Evolutionary conservation across 345 rosid species (phyloP).

Genomic region (Leavenworthia alabamica): DNA sequence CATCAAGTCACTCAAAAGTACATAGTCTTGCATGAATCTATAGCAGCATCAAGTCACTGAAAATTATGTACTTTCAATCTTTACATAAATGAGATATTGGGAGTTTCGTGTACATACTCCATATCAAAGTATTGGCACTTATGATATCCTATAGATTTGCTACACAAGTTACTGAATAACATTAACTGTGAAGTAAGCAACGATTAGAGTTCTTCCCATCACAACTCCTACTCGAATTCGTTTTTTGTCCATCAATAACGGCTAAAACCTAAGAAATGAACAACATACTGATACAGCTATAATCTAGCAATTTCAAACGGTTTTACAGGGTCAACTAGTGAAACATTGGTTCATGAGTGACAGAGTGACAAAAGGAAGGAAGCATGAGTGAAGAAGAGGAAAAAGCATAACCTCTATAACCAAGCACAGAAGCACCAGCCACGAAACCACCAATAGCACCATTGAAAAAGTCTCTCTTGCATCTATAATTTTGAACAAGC

Average conservation of each 20-base stretch:
- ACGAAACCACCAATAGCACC: conserved; percentile 96
- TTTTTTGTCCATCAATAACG: background rate
- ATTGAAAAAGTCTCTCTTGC: conserved; percentile 79
- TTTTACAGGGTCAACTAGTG: too few species aligned
- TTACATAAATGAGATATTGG: background rate
- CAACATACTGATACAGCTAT: background rate
- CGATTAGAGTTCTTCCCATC: background rate
- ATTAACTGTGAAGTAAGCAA: background rate
- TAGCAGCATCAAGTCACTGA: background rate
- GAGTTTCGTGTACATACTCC: background rate
- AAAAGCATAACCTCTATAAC: conserved; percentile 58
- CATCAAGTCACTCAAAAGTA: background rate
- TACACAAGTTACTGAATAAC: background rate
- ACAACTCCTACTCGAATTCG: background rate
- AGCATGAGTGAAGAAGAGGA: background rate
- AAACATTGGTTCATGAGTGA: background rate
- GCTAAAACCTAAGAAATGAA: background rate
- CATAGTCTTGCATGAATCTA: too few species aligned
- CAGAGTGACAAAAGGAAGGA: background rate
- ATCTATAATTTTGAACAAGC: conserved; percentile 59
- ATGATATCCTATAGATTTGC: background rate
- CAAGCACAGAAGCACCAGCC: conserved; percentile 85
- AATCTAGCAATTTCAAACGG: background rate
- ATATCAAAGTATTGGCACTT: background rate
- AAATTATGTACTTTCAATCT: background rate